A percentile compares a stretch with the other conserved stretches of the same genome.
Conservation (phyloP, 225 moss, liverwort and hornwort species). For the Ulota crispa region DNA sequence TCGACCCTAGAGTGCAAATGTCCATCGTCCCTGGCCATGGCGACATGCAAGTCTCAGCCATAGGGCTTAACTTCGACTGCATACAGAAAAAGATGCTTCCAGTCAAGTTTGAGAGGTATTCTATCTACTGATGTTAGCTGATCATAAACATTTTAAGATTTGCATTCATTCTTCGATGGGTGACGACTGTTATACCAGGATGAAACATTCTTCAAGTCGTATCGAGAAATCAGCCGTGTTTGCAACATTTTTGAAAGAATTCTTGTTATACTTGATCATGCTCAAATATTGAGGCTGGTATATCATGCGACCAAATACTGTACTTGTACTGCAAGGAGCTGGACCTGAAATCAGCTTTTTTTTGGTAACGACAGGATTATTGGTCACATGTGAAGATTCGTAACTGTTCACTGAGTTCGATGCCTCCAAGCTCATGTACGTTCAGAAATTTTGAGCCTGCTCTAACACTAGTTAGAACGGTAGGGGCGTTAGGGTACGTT, state of each 20-base stretch:
- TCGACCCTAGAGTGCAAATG: rapidly evolving
- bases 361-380: no score
- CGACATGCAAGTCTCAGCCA: conserved; percentile 13
- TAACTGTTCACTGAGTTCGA: background rate
- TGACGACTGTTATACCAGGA: background rate
- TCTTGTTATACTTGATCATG: background rate
- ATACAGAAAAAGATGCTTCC: background rate
- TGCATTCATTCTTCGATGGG: background rate
- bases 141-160: background rate
- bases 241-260: no score
- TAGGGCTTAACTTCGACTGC: conserved; percentile 9
- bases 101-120: background rate
- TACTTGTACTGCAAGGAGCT: background rate
- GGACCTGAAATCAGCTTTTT: background rate
- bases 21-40: conserved; percentile 20
- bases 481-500: no score
- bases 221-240: background rate
- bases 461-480: no score
- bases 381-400: background rate
- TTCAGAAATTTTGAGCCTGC: background rate
- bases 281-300: background rate
- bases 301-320: no score
- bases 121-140: background rate
- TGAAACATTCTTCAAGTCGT: background rate
- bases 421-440: no score